Base-by-base conservation (phyloP, 768 basidiomycete genomes). In the Tricholoma sp. region DNA sequence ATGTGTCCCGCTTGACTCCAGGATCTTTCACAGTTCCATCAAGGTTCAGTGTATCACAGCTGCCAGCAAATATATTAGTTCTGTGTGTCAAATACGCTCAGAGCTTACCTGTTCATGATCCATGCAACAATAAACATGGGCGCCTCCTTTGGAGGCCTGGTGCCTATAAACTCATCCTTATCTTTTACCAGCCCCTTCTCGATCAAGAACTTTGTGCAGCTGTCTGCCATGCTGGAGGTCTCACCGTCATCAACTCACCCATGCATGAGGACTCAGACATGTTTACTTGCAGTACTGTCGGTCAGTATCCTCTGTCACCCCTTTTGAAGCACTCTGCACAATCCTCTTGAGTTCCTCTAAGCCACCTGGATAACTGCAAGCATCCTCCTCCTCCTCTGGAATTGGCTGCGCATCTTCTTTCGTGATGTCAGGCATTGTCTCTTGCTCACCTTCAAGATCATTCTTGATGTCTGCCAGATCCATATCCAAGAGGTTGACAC, bases 51-150 rank as follows among this genome's bases (percentile, higher is more conserved):
- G 45, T 52, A 37, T 65, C 61, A 31, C 63, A 65, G 11, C 63
- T 65, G 37, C 12, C 20, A 17, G 33, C 15, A 31, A 15, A 9
- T 10, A 7, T 1, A 47, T 12, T 15, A 6, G 45, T 24, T 45
- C 20, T 17, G 15, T 45, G 12, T 17, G 13, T 24, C 29, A 3
- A 6, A 39, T 9, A 20, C 4, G 15, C n/a, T 33, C 39, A 49
- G 53, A 17, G 53, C 58, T 29, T 51, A 65, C 58, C n/a, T 44
- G 37, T 61, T 31, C 54, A 65, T 59, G 15, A 65, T 65, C 54
- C 57, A 63, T 13, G 60, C 60, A 4, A 59, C 41, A 36, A 65
- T 63, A 17, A 61, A 57, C 28, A 41, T 33, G 11, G 56, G 56
- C n/a, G 56, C 36, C 9, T 65, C 54, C 18, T 24, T 17, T 2